Evolutionary conservation across 208 protist genomes (phyloP), one percentile per base, ranked within the genome.

Genomic region (Acanthamoeba royreba): DNA sequence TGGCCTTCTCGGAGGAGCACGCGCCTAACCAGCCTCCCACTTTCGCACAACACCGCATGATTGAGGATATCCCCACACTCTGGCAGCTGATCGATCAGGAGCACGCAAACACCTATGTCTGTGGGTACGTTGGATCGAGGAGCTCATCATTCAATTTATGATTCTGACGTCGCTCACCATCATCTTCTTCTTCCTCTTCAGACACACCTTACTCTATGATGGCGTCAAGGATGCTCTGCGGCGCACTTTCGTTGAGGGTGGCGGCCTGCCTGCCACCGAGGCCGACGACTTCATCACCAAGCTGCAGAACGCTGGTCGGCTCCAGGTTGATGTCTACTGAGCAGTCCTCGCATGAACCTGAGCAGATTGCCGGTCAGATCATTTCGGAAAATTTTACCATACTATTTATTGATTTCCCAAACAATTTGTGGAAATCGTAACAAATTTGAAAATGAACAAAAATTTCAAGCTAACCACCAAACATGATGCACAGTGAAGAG

Each of bases 31-130:
- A 63, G 55, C 63, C 63, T 28, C 63, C 63, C 63, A 74, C 63
- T 8, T 96, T 94, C 63, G 95, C 94, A 22, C 94, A 96, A 45
- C 45, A 95, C 86, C 49, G 49, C 8, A 95, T 96, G 28, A 40
- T 53, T 40, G 15, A 92, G 40, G 77, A 94, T 42, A 89, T 63
- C 17, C 9, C 66, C 33, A 28, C 40, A 38, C 90, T 94, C 79
- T 95, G 93, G 86, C 42, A 55, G 47, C 31, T 94, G 5, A 35
- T 96, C 33, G 43, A 92, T 28, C 85, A 85, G 43, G 45, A 85
- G 45, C 43, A 53, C 28, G 74, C 74, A 8, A 46, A 85, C 74
- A 55, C 45, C 74, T 85, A 85, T 43, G n/a, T 85, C 45, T 85
- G 74, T 43, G 74, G 74, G 74, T 85, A 85, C 11, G 63, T 38